Conservation (phyloP, 331 rosid species). For the Quercus phellos region DNA sequence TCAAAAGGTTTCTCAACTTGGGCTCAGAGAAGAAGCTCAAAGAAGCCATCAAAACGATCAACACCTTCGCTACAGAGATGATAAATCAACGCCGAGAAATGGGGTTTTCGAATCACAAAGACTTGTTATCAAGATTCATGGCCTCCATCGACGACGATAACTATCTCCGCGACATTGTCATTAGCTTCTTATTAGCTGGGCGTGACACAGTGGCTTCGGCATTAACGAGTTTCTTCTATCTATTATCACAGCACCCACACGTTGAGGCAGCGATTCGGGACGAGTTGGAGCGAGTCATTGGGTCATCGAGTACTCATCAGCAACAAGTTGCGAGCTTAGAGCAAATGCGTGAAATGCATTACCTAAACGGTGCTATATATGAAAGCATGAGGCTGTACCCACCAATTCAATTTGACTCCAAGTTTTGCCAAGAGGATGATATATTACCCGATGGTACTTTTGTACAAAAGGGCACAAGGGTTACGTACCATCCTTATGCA, state of each 20-base stretch:
- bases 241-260: conserved; percentile 42
- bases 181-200: conserved; percentile 78
- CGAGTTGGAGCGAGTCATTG: conserved; percentile 51
- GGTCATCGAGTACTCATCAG: neutral
- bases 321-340: conserved; percentile 27
- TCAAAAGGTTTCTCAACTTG: conserved; percentile 38
- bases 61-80: conserved; percentile 36
- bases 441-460: conserved; percentile 78
- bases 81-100: conserved; percentile 30
- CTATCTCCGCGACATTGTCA: conserved; percentile 64
- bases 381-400: conserved; percentile 87
- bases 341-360: conserved; percentile 55
- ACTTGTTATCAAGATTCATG: conserved; percentile 81
- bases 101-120: conserved; percentile 24
- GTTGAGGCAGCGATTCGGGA: conserved; percentile 41
- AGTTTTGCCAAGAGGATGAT: conserved; percentile 62
- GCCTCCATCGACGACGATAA: conserved; percentile 42
- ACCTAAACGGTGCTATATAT: conserved; percentile 54
- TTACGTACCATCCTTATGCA: conserved; percentile 84
- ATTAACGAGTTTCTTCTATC: conserved; percentile 58
- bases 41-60: conserved; percentile 41
- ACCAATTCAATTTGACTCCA: conserved; percentile 85
- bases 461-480: conserved; percentile 57
- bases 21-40: conserved; percentile 69
- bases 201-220: conserved; percentile 74